Evolutionary conservation across 108 stramenopile species (phyloP), one percentile per base, ranked within the genome.

Genomic region (Halocafeteria seosinensis): DNA sequence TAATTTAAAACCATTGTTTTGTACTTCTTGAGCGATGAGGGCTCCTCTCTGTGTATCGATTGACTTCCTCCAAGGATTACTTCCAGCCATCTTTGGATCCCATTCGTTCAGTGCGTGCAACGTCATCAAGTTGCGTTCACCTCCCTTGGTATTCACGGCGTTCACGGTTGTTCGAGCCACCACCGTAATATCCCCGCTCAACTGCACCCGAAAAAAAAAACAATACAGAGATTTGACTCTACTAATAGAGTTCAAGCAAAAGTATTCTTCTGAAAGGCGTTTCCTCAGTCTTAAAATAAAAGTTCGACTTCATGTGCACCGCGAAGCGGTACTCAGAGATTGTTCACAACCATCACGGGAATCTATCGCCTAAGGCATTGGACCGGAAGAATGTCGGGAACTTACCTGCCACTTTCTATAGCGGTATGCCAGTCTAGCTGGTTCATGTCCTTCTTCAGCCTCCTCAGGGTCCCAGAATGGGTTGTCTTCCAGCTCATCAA

Each of bases 401-500:
- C 42, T 47, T n/a, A 92, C 62, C 33, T 81, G 74, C 52, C 92
- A 98, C 62, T 84, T 88, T 32, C 95, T 81, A 81, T 98, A 98
- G 55, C 91, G 88, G 77, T 90, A 98, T 37, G 88, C 95, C 5
- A 91, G 84, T 37, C 86, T 83, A 26, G 93, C 92, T 0, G 92
- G 92, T 71, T 89, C 88, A 79, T 87, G 88, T 42, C 85, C 90
- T 63, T 87, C 70, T 37, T 64, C 88, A 34, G 78, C 84, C 38
- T 90, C 90, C 24, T 95, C 93, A 68, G 86, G 87, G 72, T 93
- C 92, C 73, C 84, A 94, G 80, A 98, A 98, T 9, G 92, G 92
- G 67, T 94, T 90, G n/a, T 62, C 69, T 31, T 3, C 21, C 5
- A 66, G 31, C 24, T 32, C 27, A 23, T 50, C n/a, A 21, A 30